Evolutionary conservation across 495 filamentous ascomycete genomes (phyloP).

Genomic region (Elasticomyces elasticus): DNA sequence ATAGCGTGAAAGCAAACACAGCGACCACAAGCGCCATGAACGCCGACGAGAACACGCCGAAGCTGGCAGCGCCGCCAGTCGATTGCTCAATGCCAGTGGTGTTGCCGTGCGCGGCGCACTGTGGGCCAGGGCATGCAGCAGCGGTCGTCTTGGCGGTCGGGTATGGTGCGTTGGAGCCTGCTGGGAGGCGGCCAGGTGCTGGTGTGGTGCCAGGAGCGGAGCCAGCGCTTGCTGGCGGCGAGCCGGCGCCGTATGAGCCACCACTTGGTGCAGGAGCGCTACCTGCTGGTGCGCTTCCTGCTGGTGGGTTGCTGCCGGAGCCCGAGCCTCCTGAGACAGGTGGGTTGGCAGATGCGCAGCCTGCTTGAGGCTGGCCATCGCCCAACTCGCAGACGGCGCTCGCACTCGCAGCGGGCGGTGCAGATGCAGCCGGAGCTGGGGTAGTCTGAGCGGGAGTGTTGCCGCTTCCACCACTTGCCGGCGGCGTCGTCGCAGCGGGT

Average conservation of each 20-base stretch:
- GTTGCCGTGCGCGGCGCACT: neutral
- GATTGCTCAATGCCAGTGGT: neutral
- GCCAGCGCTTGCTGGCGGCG: neutral
- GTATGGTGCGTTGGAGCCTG: neutral
- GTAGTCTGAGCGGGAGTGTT: constrained; percentile 1
- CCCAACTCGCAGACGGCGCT: constrained; percentile 2
- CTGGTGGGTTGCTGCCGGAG: neutral
- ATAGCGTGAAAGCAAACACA: neutral
- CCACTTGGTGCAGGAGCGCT: no score
- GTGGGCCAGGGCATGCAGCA: neutral
- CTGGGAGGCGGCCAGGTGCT: neutral
- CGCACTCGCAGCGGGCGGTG: neutral
- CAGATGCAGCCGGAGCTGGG: neutral
- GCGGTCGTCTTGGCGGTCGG: neutral
- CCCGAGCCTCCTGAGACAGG: neutral
- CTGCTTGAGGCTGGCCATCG: neutral
- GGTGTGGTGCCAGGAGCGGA: neutral
- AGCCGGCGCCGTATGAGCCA: neutral
- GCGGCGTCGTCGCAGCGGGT: neutral
- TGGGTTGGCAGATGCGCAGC: neutral
- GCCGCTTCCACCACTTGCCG: neutral
- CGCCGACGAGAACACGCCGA: neutral
- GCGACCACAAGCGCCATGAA: neutral
- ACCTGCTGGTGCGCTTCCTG: no score
- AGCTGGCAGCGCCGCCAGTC: neutral